Evolutionary conservation across 441 rosid species (phyloP).

Genomic region (Jatropha multifida): DNA sequence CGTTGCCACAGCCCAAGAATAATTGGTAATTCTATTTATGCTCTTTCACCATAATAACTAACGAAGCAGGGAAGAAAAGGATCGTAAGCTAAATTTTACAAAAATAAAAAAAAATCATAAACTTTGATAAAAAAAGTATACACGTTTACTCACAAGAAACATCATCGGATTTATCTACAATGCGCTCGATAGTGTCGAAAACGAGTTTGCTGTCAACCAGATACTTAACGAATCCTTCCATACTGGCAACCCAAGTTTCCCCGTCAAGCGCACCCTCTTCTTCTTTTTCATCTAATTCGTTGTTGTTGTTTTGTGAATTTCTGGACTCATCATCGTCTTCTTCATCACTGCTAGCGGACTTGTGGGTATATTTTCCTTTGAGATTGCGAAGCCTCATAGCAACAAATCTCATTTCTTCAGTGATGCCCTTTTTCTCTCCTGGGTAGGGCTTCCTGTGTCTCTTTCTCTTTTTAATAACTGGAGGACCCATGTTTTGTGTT

Average conservation of each 20-base stretch:
- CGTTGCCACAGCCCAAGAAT: not conserved
- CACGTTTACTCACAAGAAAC: conserved; percentile 64
- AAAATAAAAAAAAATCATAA: not conserved
- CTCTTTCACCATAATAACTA: not conserved
- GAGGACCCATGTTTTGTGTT: conserved; percentile 21
- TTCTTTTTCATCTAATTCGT: conserved; percentile 6
- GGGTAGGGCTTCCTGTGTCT: conserved; percentile 73
- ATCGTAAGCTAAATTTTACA: not conserved
- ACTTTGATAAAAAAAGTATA: not conserved
- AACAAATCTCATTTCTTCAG: conserved; percentile 93
- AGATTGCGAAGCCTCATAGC: conserved; percentile 83
- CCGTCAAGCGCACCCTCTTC: conserved; percentile 23
- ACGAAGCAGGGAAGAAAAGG: not conserved
- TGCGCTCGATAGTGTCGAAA: conserved; percentile 67
- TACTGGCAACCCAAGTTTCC: conserved; percentile 63
- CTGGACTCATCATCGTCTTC: conserved; percentile 28
- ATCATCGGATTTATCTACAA: conserved; percentile 73
- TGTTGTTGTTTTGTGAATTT: conserved; percentile 18
- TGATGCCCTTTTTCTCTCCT: conserved; percentile 78
- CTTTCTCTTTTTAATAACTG: conserved; percentile 52
- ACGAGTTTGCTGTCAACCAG: conserved; percentile 85
- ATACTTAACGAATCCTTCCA: conserved; percentile 70
- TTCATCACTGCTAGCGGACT: conserved; percentile 5
- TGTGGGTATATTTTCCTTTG: conserved; percentile 49
- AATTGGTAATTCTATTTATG: not conserved